phyloP scores from a whole-genome alignment of 2,329 filamentous ascomycete species.

The Epichloe gansuensis region DNA sequence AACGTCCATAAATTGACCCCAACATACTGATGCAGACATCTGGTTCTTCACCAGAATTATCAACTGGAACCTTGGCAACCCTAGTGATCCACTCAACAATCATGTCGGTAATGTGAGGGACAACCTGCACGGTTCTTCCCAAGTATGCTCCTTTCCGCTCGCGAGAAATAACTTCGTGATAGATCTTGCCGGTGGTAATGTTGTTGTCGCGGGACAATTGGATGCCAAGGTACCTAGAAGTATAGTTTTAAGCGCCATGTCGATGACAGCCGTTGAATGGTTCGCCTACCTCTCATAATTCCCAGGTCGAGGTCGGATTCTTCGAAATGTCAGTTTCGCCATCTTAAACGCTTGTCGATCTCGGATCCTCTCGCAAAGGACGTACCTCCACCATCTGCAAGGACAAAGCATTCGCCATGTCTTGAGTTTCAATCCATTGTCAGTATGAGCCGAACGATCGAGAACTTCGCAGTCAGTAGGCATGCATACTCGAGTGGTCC shows the following conservation, averaged over 20 bases:
- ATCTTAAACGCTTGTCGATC: not conserved
- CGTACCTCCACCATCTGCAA: slow-evolving; percentile 60
- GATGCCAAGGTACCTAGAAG: slow-evolving; percentile 56
- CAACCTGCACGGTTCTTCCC: slow-evolving; percentile 79
- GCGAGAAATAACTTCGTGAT: slow-evolving; percentile 33
- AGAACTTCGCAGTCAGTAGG: not conserved
- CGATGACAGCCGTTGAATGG: not conserved
- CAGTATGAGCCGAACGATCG: not conserved
- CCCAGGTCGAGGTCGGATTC: slow-evolving; percentile 38
- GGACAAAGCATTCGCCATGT: slow-evolving; percentile 83
- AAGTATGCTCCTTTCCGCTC: slow-evolving; percentile 61
- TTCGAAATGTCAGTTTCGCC: slow-evolving; percentile 11
- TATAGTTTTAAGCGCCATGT: not conserved
- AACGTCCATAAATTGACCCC: not conserved
- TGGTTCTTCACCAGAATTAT: slow-evolving; percentile 69
- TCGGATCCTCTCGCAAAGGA: not conserved
- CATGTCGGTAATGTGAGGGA: slow-evolving; percentile 82
- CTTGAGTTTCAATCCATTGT: slow-evolving; percentile 24
- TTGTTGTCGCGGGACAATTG: slow-evolving; percentile 80
- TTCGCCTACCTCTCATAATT: slow-evolving; percentile 37
- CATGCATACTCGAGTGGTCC: slow-evolving; percentile 22
- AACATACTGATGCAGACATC: slow-evolving; percentile 81
- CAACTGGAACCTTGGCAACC: slow-evolving; percentile 74
- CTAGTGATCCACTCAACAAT: slow-evolving; percentile 89
- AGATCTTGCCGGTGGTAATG: slow-evolving; percentile 96